Evolutionary conservation across 106 monocot species (phyloP), one percentile per base, ranked within the genome.

Genomic region (Vanilla planifolia): DNA sequence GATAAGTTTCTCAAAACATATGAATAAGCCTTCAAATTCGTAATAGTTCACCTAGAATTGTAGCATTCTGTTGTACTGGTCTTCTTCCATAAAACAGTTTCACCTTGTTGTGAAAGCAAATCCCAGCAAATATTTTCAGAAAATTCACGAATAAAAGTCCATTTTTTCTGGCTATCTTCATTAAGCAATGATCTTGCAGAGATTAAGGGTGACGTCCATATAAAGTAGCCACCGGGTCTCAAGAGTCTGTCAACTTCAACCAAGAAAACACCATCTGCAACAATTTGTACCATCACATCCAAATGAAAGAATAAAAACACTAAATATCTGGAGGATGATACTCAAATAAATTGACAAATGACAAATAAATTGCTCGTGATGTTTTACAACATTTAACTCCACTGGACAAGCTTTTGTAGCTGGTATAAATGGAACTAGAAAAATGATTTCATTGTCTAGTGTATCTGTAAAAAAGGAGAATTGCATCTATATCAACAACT

Each of bases 11-110:
- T 50, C 3, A 17, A 11, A 57, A 28, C 23, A 30, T 11, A 25
- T 35, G 29, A 5, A 37, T 8, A 32, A 30, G 14, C 15, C 41
- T 3, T 64, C 6, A n/a, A n/a, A n/a, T n/a, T n/a, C n/a, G n/a
- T n/a, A n/a, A n/a, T n/a, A n/a, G n/a, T n/a, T n/a, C 63, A 92
- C 92, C 84, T 47, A 41, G 69, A 81, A 60, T 33, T 63, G 71
- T 92, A 88, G 24, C 84, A 92, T 61, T 79, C 79, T 63, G 60
- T 81, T 65, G 59, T 81, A 48, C 52, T 81, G 33, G 75, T 79
- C 68, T 92, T 92, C 66, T 85, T 92, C 92, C 92, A 92, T 25
- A 92, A 75, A 71, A 88, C 27, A 24, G 92, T 92, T 69, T 92
- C 88, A 46, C 88, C 92, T 77, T 88, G 92, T 33, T 88, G 88